These are phyloP conservation scores for Tetrahymena malaccensis DNA, from an alignment of 73 alveolate genomes.

Conservation along the genomic window DNA sequence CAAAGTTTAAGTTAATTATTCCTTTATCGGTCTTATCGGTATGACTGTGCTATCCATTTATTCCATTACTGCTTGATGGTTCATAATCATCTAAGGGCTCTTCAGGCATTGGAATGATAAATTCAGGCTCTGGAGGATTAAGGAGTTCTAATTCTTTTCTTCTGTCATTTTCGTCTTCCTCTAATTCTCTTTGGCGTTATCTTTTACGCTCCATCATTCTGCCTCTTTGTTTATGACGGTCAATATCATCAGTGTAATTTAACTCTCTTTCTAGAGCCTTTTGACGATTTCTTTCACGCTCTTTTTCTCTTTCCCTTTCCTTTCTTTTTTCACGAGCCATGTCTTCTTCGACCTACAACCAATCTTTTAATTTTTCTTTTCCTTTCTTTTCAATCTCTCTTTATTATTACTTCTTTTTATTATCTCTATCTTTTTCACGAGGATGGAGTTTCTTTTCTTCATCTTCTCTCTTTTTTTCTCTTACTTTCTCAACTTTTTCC, in stretches of 20 bases:
- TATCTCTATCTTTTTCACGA: not conserved
- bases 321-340: not conserved
- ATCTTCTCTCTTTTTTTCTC: not conserved
- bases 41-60: not conserved
- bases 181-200: not conserved
- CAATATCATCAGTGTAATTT: not conserved
- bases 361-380: not conserved
- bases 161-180: not conserved
- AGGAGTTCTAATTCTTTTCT: not conserved
- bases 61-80: not conserved
- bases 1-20: not conserved
- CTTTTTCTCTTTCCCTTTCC: not conserved
- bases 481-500: not conserved
- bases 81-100: not conserved
- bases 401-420: not conserved
- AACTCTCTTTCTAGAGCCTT: not conserved
- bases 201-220: not conserved
- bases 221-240: not conserved
- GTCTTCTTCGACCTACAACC: not conserved
- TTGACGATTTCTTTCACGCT: not conserved
- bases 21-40: not conserved
- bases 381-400: not conserved
- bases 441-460: not conserved
- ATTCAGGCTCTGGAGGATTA: not conserved
- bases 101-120: not conserved